Evolutionary conservation across 176 grass and related monocot genomes (phyloP), one percentile per base, ranked within the genome.

Genomic region (Lolium multiflorum): DNA sequence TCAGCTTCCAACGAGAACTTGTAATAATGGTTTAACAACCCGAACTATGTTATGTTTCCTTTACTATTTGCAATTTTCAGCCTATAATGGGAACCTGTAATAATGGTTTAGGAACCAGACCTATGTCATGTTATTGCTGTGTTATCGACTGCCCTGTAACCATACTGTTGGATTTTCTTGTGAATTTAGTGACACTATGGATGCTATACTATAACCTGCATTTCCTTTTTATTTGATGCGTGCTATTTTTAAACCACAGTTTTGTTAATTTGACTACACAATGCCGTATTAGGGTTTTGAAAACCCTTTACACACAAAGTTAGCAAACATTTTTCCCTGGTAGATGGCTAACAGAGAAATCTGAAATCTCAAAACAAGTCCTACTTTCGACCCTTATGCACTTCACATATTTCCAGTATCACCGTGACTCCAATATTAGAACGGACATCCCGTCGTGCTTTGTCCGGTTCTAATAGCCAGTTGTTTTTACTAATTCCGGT

Each of bases 31-130:
- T 52, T 52, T 52, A 15, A 52, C 11, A 52, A 15, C 50, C 13
- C 3, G 50, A 14, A 52, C 50, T 76, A n/a, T 49, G 38, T 50
- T 46, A 0, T 17, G 50, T 52, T 87, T 56, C 43, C 41, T 4
- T 25, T 61, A 47, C 28, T 64, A 41, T 22, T 43, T 43, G 41
- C 41, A 43, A 43, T 7, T 43, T 43, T 43, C 41, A 43, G 41
- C 41, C 41, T 43, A 17, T 80, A 70, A 65, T 21, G 75, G 67
- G 37, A 47, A 52, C 69, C 7, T 76, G 77, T 85, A 89, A 81
- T 81, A 81, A 75, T 89, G 88, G 39, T 74, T 49, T 50, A 63
- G 55, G 22, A 77, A 25, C 67, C 35, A 38, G 8, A 68, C 56
- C 20, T 31, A 35, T 89, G 58, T 14, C 31, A n/a, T 49, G 9